Evolutionary conservation across 1,139 yeast species (phyloP).

Genomic region (Candida tropicalis): DNA sequence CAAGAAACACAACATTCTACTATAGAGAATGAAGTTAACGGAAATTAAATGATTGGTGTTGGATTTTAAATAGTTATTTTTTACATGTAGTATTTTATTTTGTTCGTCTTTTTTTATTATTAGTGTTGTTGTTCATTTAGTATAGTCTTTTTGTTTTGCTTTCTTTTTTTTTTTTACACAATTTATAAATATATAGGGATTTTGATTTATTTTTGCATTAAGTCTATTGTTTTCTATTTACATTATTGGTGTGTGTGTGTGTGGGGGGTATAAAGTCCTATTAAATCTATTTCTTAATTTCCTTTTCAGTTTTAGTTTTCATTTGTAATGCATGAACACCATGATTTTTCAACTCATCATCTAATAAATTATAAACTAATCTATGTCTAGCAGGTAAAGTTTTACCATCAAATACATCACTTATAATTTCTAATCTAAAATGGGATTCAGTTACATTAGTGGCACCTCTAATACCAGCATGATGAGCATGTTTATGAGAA

Average conservation of each 20-base stretch:
- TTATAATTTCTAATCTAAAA: constrained; percentile 71
- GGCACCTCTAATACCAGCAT: constrained; percentile 79
- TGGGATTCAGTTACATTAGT: constrained; percentile 81
- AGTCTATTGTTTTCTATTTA: constrained; percentile 3
- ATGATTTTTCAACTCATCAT: constrained; percentile 67
- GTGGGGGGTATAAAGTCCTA: too few relatives aligned
- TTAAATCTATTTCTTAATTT: constrained; percentile 38
- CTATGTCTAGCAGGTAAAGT: constrained; percentile 79
- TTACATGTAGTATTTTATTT: constrained; percentile 1
- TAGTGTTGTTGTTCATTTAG: not conserved
- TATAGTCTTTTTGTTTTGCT: too few relatives aligned
- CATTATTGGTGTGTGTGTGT: too few relatives aligned
- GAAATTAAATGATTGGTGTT: constrained; percentile 4
- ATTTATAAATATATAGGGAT: not conserved
- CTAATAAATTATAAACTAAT: constrained; percentile 65
- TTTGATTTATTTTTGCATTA: constrained; percentile 3
- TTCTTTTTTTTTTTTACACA: too few relatives aligned
- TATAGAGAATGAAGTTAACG: constrained; percentile 14
- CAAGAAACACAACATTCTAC: constrained; percentile 31
- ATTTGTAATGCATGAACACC: constrained; percentile 92
- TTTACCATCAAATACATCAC: constrained; percentile 68
- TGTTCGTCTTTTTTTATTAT: not conserved
- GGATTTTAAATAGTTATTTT: constrained; percentile 2
- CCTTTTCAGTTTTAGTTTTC: constrained; percentile 76
- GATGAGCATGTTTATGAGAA: constrained; percentile 87